Evolutionary conservation across 2,329 filamentous ascomycete genomes (phyloP).

Genomic region (Didymosphaeria variabile): DNA sequence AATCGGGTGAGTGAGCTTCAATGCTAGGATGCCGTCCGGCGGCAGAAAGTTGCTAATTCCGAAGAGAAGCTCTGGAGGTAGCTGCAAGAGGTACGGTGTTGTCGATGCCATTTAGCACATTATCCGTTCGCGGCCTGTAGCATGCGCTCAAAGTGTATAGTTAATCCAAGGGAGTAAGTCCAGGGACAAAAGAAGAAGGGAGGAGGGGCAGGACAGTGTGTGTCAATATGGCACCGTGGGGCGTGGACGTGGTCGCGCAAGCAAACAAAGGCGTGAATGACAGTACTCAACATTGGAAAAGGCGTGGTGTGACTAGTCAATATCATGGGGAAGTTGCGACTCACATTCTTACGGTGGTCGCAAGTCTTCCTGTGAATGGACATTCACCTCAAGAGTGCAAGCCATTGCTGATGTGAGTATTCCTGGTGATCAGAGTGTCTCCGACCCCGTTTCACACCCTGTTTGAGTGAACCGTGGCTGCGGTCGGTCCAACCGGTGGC

Average conservation of each 20-base stretch:
- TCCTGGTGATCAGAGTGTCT: not conserved
- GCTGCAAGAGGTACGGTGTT: constrained; percentile 28
- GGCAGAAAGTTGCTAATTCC: constrained; percentile 49
- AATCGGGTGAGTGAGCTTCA: constrained; percentile 47
- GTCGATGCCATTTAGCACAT: constrained; percentile 19
- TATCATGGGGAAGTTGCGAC: not conserved
- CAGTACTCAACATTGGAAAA: not conserved
- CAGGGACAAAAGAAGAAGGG: not conserved
- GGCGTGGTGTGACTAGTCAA: not conserved
- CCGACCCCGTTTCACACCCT: not conserved
- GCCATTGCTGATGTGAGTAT: constrained; percentile 13
- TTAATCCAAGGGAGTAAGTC: not conserved
- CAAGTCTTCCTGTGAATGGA: not conserved
- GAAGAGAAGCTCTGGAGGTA: constrained; percentile 54
- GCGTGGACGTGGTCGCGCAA: not conserved
- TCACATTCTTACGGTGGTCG: not conserved
- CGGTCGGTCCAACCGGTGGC: constrained; percentile 1
- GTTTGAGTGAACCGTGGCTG: not conserved
- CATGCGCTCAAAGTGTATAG: not conserved
- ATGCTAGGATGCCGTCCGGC: constrained; percentile 47
- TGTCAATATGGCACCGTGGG: not conserved
- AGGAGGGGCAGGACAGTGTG: not conserved
- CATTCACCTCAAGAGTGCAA: not conserved
- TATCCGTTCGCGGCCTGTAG: not conserved
- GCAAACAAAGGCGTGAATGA: not conserved